These are phyloP conservation scores for Botryotinia convoluta DNA, from an alignment of 2,329 filamentous ascomycete species.

Conservation along the genomic window DNA sequence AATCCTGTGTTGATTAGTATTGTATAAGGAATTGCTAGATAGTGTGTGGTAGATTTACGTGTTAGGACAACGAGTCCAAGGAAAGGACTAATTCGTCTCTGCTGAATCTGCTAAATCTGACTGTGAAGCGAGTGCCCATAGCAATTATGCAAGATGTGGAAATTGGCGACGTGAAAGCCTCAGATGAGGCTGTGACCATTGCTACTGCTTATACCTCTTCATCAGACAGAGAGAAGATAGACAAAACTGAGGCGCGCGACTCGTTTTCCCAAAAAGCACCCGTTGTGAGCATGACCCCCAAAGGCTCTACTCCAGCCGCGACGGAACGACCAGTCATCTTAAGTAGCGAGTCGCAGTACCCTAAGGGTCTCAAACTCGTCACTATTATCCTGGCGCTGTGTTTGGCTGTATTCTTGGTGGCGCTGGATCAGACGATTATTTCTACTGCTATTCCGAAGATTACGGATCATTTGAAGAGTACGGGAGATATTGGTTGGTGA, in stretches of 20 bases:
- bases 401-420: conserved; percentile 34
- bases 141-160: neutral
- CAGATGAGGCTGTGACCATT: neutral
- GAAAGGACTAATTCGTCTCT: neutral
- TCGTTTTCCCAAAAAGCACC: neutral
- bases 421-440: conserved; percentile 38
- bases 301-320: neutral
- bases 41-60: neutral
- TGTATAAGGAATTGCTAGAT: neutral
- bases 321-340: neutral
- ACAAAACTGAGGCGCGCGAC: neutral
- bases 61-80: neutral
- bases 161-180: neutral
- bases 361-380: conserved; percentile 28
- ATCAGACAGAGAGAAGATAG: neutral
- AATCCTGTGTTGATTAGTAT: neutral
- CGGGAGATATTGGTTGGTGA: conserved; percentile 47
- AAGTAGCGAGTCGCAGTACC: neutral
- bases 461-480: conserved; percentile 41
- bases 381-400: conserved; percentile 34
- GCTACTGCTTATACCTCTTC: neutral
- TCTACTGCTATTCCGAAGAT: conserved; percentile 42
- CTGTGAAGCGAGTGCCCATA: neutral
- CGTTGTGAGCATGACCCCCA: neutral
- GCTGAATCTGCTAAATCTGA: neutral